Evolutionary conservation across 768 basidiomycete species (phyloP).

Genomic region (Pleurotus citrinopileatus): DNA sequence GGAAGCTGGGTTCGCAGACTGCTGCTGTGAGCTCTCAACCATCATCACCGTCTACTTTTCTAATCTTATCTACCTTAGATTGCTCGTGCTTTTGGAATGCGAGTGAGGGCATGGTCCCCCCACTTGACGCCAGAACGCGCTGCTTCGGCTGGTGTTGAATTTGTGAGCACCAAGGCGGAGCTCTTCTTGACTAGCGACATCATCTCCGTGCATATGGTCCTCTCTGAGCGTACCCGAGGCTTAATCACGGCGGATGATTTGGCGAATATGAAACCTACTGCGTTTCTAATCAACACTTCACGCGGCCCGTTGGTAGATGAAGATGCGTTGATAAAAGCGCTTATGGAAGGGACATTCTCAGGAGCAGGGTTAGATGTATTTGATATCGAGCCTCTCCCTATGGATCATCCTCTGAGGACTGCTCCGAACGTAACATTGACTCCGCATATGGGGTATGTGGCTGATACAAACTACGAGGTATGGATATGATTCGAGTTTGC

Average conservation of each 20-base stretch:
- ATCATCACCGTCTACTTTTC: not conserved
- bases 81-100: conserved; percentile 58
- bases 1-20: conserved; percentile 50
- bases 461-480: conserved; percentile 50
- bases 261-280: conserved; percentile 50
- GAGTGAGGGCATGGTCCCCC: conserved; percentile 62
- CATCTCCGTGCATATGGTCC: conserved; percentile 59
- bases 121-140: conserved; percentile 59
- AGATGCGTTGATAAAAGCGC: conserved; percentile 42
- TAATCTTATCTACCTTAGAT: conserved; percentile 32
- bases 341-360: conserved; percentile 44
- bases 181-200: conserved; percentile 54
- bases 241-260: conserved; percentile 48
- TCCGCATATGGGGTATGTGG: conserved; percentile 62
- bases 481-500: conserved; percentile 6
- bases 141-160: conserved; percentile 46
- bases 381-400: conserved; percentile 61
- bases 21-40: conserved; percentile 35
- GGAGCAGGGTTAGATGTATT: conserved; percentile 69
- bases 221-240: conserved; percentile 46
- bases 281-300: conserved; percentile 65
- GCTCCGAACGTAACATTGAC: conserved; percentile 53
- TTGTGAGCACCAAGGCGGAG: conserved; percentile 46
- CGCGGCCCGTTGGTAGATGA: conserved; percentile 68
- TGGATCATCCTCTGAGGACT: conserved; percentile 50